Evolutionary conservation across 306 rosid species (phyloP).

Genomic region (Medicago arabica): DNA sequence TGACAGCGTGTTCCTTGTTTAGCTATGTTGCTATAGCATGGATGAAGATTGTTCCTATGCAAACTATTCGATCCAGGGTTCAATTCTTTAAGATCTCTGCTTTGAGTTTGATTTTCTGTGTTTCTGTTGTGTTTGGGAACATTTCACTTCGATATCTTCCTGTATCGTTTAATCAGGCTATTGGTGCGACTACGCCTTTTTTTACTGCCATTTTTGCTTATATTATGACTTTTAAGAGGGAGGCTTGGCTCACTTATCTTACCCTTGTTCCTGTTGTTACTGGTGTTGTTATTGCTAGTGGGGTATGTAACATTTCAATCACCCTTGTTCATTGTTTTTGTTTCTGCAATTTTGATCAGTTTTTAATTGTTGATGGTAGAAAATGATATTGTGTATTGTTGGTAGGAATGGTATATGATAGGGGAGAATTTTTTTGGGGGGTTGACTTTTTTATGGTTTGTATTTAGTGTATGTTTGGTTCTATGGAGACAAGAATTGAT

Average conservation of each 20-base stretch:
- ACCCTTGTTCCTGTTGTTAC: conserved; percentile 95
- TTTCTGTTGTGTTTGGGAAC: conserved; percentile 97
- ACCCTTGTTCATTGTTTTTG: conserved; percentile 21
- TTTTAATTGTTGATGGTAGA: too few relatives aligned
- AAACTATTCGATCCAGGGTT: conserved; percentile 90
- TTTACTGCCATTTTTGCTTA: conserved; percentile 97
- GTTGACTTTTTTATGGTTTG: too few relatives aligned
- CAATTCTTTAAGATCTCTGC: conserved; percentile 96
- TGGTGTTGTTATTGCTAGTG: conserved; percentile 95
- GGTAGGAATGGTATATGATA: conserved; percentile 9
- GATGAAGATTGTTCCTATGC: conserved; percentile 97
- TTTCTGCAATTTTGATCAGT: conserved; percentile 1
- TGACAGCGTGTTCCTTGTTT: conserved; percentile 93
- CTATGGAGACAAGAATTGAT: too few relatives aligned
- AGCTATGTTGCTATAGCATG: conserved; percentile 97
- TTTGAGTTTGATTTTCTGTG: conserved; percentile 81
- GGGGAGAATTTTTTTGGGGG: too few relatives aligned
- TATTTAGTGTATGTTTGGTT: too few relatives aligned
- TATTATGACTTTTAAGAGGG: conserved; percentile 89
- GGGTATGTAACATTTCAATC: conserved; percentile 58
- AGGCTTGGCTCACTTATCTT: conserved; percentile 97
- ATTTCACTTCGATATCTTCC: conserved; percentile 87
- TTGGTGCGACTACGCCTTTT: conserved; percentile 97
- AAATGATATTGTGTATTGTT: background rate
- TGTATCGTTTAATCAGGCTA: conserved; percentile 92